Evolutionary conservation across 176 grass and related monocot species (phyloP), one percentile per base, ranked within the genome.

Genomic region (Elaeis guineensis): DNA sequence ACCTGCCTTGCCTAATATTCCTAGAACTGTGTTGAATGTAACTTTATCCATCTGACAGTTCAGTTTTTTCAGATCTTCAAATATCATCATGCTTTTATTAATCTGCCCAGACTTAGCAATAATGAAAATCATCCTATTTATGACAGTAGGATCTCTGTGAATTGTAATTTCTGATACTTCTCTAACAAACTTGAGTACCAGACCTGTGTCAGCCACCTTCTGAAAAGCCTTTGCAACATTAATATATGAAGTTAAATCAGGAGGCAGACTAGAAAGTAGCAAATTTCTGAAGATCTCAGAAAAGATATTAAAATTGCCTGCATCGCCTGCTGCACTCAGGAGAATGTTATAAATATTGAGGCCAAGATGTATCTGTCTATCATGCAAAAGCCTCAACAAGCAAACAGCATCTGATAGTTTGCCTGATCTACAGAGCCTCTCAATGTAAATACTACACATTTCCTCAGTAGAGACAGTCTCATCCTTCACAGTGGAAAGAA

Each of bases 21-120:
- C 87, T 59, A 91, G 61, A 51, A 92, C 29, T 5, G 81, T 85
- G 74, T 97, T 97, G 60, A 97, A 97, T 0, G 87, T 89, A 64
- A 97, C 73, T 0, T 82, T 75, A 75, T 89, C 84, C 65, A 85
- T 64, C 18, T 76, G 53, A 3, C 14, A 55, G n/a, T 53, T 22
- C 44, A 63, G 64, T 29, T 73, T 92, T 78, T 97, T 92, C 87
- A 97, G 30, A 67, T 73, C 78, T 19, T 86, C 57, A 54, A 89
- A 92, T 62, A 92, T 55, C 62, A 86, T 58, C 76, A 92, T 72
- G 55, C 81, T 63, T 80, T 97, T 92, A 58, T 89, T 73, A n/a
- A 83, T 30, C 21, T 80, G 59, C 18, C 76, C 81, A 6, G 72
- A 85, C 58, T 76, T 69, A 60, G 81, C 84, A 2, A 25, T 25